Evolutionary conservation across 1,284 basidiomycete species (phyloP).

Genomic region (Ceratobasidium sp.): DNA sequence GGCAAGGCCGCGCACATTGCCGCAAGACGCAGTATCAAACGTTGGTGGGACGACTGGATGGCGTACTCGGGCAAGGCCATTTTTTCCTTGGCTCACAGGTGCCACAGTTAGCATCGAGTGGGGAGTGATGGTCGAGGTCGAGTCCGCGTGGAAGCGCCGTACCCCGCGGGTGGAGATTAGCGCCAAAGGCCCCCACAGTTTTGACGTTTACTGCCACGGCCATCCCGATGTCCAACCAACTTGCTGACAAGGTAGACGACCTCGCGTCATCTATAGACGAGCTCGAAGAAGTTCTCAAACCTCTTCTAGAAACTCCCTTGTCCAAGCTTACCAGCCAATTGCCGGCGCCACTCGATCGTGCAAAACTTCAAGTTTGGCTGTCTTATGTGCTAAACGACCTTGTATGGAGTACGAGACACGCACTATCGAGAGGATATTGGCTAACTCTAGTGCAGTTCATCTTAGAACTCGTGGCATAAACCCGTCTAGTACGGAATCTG

Average conservation of each 20-base stretch:
- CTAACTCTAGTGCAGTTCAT: slow-evolving; percentile 61
- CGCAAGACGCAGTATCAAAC: no score
- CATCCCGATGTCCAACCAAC: slow-evolving; percentile 2
- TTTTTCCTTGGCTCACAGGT: no score
- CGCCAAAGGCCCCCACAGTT: neutral
- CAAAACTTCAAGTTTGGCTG: slow-evolving; percentile 74
- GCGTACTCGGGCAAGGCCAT: no score
- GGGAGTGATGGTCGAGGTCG: neutral
- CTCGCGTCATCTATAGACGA: slow-evolving; percentile 61
- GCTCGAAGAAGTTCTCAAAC: slow-evolving; percentile 68
- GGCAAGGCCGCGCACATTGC: no score
- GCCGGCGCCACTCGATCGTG: slow-evolving; percentile 64
- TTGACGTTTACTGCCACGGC: neutral
- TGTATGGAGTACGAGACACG: slow-evolving; percentile 68
- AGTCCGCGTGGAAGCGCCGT: neutral
- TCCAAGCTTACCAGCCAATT: slow-evolving; percentile 62
- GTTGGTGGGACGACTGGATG: neutral
- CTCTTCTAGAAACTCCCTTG: slow-evolving; percentile 67
- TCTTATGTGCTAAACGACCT: slow-evolving; percentile 82
- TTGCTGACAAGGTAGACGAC: slow-evolving; percentile 40
- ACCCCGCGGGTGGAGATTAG: neutral
- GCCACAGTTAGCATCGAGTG: no score
- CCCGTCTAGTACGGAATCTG: slow-evolving; percentile 57
- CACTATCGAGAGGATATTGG: slow-evolving; percentile 12
- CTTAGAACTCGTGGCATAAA: slow-evolving; percentile 78